Conservation (phyloP, 768 basidiomycete genomes). For the Hericium erinaceus region DNA sequence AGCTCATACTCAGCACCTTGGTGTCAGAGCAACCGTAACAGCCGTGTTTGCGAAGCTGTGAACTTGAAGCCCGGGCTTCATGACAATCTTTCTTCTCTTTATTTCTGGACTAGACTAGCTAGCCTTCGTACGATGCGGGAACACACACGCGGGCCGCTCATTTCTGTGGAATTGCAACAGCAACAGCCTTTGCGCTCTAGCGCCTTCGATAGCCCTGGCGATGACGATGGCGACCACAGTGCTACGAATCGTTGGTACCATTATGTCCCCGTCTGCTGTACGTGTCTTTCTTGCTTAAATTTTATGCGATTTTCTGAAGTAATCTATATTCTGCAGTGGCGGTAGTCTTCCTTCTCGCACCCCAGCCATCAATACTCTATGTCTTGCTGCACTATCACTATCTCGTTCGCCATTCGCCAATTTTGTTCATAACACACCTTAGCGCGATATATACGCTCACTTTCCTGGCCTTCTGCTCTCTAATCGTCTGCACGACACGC, state of each 20-base stretch:
- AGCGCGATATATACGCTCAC: conserved; percentile 53
- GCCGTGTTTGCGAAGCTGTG: too few relatives aligned
- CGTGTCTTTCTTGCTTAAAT: neutral
- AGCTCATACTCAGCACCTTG: too few relatives aligned
- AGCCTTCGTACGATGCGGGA: neutral
- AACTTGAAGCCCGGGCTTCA: too few relatives aligned
- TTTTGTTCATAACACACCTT: conserved; percentile 45
- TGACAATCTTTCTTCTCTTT: too few relatives aligned
- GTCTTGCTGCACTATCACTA: conserved; percentile 63
- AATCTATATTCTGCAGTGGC: conserved; percentile 24
- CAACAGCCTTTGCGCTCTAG: neutral
- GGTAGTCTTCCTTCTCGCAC: conserved; percentile 51
- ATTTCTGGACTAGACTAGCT: too few relatives aligned
- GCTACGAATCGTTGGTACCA: conserved; percentile 10
- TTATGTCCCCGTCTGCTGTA: conserved; percentile 10
- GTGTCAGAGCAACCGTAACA: too few relatives aligned
- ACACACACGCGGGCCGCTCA: neutral
- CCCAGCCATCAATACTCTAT: conserved; percentile 66
- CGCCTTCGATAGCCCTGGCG: neutral
- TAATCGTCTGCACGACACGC: conserved; percentile 61
- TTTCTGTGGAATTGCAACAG: neutral
- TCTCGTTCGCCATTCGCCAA: conserved; percentile 37
- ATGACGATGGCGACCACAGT: conserved; percentile 6
- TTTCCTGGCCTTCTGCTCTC: conserved; percentile 61
- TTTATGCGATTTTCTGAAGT: neutral